phyloP scores from a whole-genome alignment of 129 eudicot species.

The Tagetes erecta region DNA sequence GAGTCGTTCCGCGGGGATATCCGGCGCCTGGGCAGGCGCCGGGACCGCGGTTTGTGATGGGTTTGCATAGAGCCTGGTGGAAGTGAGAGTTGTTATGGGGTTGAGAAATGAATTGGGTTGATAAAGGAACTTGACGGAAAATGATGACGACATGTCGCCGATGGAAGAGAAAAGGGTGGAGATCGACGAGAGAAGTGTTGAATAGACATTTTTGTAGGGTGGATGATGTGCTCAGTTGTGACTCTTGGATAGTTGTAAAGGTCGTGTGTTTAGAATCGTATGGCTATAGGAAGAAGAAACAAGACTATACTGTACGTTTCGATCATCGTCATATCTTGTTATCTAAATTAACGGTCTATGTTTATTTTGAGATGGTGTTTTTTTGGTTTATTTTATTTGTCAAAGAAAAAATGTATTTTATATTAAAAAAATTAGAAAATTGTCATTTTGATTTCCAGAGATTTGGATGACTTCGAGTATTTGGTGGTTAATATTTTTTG shows the following conservation, averaged over 20 bases:
- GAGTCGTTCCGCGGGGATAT: slow-evolving; percentile 40
- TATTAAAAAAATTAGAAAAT: too few species aligned
- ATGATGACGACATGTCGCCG: slow-evolving; percentile 67
- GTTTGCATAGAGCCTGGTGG: slow-evolving; percentile 47
- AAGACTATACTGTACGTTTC: slow-evolving; percentile 11
- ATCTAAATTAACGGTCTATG: not conserved
- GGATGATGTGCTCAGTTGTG: slow-evolving; percentile 9
- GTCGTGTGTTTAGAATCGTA: slow-evolving; percentile 34
- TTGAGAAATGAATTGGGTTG: slow-evolving; percentile 44
- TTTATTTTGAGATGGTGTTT: not conserved
- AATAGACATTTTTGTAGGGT: slow-evolving; percentile 47
- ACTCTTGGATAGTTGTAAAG: slow-evolving; percentile 57
- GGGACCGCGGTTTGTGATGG: slow-evolving; percentile 53
- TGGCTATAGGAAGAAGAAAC: slow-evolving; percentile 31
- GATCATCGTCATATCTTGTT: slow-evolving; percentile 5
- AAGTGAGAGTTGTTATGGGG: slow-evolving; percentile 23
- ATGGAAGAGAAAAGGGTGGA: slow-evolving; percentile 17
- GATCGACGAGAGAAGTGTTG: slow-evolving; percentile 26
- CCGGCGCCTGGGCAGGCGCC: slow-evolving; percentile 35
- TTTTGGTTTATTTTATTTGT: too few species aligned
- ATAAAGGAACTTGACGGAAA: slow-evolving; percentile 50
- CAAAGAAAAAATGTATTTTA: too few species aligned
- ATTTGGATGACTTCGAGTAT: too few species aligned
- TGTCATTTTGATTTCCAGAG: too few species aligned
- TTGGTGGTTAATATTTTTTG: too few species aligned